Evolutionary conservation across 805 yeast species (phyloP), one percentile per base, ranked within the genome.

Genomic region (Zygosaccharomyces kombuchaensis): DNA sequence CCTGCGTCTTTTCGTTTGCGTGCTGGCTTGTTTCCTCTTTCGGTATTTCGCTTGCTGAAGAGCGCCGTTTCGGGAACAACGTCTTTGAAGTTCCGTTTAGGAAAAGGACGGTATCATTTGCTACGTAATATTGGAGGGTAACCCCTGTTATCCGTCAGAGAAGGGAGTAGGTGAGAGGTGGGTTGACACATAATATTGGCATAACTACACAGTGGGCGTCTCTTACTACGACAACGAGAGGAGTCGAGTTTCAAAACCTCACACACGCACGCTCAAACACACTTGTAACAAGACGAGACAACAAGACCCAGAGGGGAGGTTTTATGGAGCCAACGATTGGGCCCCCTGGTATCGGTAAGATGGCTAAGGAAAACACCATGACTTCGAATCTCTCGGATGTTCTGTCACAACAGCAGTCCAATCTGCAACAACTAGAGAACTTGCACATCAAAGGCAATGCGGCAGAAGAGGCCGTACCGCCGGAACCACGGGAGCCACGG

Each of bases 361-460:
- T 62, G 66, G 68, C 72, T 6, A 62, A 68, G 39, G 63, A 64
- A 47, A 68, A 68, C 40, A 67, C 71, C 3, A 63, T 69, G 69
- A 58, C 60, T 40, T 66, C 72, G 6, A 58, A 52, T 34, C 56
- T 63, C 40, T 60, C 70, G 25, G 67, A 65, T 35, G 63, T 64
- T 51, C 56, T 63, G 34, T 71, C 78, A 44, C 79, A 75, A 46
- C 69, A 72, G 43, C 66, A 69, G 31, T 74, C 71, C 46, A 75
- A 74, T 51, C 66, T 72, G 47, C 69, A 72, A 19, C 79, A 75
- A 45, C 58, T 75, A 40, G 74, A 73, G 43, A 72, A 66, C 45
- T 58, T 74, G 44, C 77, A 72, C 47, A 66, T 77, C 1, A 67
- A 64, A 39, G 72, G 77, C 23, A 56, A 30, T 12, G 26, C 41